Evolutionary conservation across 257 asterid genomes (phyloP).

Genomic region (Solanum paucissectum): DNA sequence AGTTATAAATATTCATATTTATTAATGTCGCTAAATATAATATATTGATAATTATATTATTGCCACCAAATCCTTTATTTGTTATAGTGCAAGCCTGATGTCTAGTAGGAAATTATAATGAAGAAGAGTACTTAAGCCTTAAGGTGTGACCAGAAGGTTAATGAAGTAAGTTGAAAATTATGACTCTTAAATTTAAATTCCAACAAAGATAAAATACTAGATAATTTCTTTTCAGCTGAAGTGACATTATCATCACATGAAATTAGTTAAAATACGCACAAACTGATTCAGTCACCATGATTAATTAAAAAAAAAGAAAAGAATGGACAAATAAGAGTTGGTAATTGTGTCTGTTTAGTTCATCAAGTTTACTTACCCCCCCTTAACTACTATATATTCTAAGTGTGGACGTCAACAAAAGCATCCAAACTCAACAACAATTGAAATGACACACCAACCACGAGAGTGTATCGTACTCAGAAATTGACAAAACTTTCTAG

Average conservation of each 20-base stretch:
- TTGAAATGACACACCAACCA: neutral
- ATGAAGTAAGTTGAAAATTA: neutral
- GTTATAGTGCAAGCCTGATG: too few relatives aligned
- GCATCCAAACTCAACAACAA: neutral
- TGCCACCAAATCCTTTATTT: too few relatives aligned
- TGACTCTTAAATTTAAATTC: too few relatives aligned
- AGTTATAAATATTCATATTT: neutral
- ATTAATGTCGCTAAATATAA: neutral
- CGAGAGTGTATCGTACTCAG: neutral
- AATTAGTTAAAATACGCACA: neutral
- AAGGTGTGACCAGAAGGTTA: neutral
- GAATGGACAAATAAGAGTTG: neutral
- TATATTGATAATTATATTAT: too few relatives aligned
- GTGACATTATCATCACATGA: too few relatives aligned
- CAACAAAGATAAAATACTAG: too few relatives aligned
- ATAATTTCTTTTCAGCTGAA: fast-evolving
- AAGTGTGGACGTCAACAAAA: neutral
- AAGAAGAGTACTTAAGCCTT: neutral
- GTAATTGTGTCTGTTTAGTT: neutral
- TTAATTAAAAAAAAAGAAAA: too few relatives aligned
- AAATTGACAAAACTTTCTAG: neutral
- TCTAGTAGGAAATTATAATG: too few relatives aligned
- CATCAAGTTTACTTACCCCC: neutral
- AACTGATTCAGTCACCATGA: too few relatives aligned
- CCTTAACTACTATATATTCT: neutral